A percentile compares a stretch with the other conserved stretches of the same genome.
Conservation (phyloP, 345 rosid species). For the Citrus medica region DNA sequence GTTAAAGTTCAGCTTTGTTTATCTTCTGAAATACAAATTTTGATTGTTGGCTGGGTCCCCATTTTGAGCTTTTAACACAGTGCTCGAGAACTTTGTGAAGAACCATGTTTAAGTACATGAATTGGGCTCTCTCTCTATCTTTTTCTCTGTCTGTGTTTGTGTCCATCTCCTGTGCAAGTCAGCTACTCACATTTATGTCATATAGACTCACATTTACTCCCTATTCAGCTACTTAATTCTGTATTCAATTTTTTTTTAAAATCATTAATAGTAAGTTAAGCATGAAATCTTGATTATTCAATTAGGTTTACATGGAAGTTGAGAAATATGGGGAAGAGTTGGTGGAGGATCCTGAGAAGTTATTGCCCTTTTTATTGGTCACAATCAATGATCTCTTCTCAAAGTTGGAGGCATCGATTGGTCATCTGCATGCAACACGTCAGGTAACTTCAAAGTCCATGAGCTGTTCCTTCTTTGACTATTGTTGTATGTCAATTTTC, state of each 20-base stretch:
- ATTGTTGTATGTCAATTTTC: not conserved
- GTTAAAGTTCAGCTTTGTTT: not conserved
- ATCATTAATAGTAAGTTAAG: not conserved
- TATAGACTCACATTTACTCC: not conserved
- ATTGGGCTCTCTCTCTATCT: not conserved
- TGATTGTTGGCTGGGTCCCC: not conserved
- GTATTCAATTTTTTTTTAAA: not conserved
- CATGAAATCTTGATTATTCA: conserved; percentile 8
- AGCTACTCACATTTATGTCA: not conserved
- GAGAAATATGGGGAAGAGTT: conserved; percentile 68
- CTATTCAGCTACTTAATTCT: not conserved
- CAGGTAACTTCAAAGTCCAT: conserved; percentile 37
- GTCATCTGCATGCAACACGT: conserved; percentile 53
- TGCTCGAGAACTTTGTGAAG: not conserved
- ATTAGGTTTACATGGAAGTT: conserved; percentile 73
- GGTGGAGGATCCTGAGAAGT: conserved; percentile 59
- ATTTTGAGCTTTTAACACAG: not conserved
- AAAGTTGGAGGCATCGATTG: conserved; percentile 63
- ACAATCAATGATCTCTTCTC: conserved; percentile 51
- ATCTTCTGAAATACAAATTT: not conserved
- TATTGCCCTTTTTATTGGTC: conserved; percentile 48
- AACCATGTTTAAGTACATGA: not conserved
- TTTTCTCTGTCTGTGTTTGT: not conserved
- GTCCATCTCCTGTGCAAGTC: not conserved
- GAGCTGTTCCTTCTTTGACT: not conserved